A percentile compares a stretch with the other conserved stretches of the same genome.
These are phyloP conservation scores for Salix brachista DNA, from an alignment of 345 rosid genomes.

Conservation along the genomic window DNA sequence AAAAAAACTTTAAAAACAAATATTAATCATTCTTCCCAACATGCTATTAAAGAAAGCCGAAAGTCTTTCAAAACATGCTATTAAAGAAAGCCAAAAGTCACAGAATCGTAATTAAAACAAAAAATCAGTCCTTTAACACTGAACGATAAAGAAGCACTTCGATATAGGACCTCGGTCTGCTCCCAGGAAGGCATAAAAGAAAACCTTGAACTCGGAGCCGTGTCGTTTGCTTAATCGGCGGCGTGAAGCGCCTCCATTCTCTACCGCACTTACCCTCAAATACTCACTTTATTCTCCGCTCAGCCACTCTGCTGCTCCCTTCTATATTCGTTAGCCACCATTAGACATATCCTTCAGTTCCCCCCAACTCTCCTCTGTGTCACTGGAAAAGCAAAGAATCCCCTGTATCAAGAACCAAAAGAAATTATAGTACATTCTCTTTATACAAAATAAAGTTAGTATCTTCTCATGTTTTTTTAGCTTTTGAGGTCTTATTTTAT, in stretches of 20 bases:
- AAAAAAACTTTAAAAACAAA: too few species aligned
- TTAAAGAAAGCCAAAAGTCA: neutral
- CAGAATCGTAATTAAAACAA: neutral
- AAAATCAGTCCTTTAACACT: neutral
- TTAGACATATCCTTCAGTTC: neutral
- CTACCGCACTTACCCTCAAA: neutral
- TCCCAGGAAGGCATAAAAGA: neutral
- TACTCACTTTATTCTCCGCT: neutral
- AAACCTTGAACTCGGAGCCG: slow-evolving; percentile 6
- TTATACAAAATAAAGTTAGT: neutral
- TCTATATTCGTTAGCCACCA: neutral
- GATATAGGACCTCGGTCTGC: neutral
- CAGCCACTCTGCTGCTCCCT: neutral
- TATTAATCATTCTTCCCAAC: too few species aligned
- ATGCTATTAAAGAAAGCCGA: too few species aligned
- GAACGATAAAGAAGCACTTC: neutral
- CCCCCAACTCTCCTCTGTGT: neutral
- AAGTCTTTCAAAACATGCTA: too few species aligned
- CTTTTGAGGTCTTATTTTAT: neutral
- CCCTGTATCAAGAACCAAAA: neutral
- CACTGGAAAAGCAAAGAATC: neutral
- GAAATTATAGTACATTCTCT: slow-evolving; percentile 8
- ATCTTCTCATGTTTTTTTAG: neutral
- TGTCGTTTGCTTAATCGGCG: slow-evolving; percentile 9
- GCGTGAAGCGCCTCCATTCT: neutral